Conservation (phyloP, 306 rosid genomes). For the Fagus crenata region DNA sequence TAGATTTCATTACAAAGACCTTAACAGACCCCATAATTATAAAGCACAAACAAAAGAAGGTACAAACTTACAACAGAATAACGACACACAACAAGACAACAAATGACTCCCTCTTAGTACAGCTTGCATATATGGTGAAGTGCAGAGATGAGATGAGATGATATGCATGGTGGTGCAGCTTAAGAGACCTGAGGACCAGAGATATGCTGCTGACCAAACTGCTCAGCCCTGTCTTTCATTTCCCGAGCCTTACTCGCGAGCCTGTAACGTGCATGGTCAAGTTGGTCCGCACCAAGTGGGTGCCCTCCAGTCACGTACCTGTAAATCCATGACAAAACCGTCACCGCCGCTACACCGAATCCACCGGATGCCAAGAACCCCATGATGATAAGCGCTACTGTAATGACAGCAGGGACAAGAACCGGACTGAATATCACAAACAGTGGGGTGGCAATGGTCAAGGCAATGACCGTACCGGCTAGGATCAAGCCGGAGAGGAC, state of each 20-base stretch:
- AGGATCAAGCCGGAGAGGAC: conserved; percentile 52
- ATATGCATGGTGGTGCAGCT: conserved; percentile 4
- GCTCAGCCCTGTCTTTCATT: conserved; percentile 65
- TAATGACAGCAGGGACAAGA: conserved; percentile 58
- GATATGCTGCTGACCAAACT: conserved; percentile 53
- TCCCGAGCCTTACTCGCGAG: conserved; percentile 64
- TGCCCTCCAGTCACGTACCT: conserved; percentile 54
- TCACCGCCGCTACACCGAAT: conserved; percentile 67
- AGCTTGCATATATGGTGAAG: background rate
- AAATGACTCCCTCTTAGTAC: background rate
- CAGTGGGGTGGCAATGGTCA: conserved; percentile 62
- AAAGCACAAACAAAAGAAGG: background rate
- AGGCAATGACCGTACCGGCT: conserved; percentile 51
- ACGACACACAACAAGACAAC: background rate
- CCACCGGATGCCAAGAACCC: conserved; percentile 77
- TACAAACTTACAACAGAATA: background rate
- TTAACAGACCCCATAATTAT: background rate
- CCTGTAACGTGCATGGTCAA: conserved; percentile 53
- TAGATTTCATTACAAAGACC: background rate
- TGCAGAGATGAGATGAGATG: background rate
- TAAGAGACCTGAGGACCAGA: conserved; percentile 35
- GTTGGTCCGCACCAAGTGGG: conserved; percentile 48
- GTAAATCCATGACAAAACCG: conserved; percentile 67
- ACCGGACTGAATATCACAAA: conserved; percentile 85
- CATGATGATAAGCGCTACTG: conserved; percentile 32